Base-by-base conservation (phyloP, 768 basidiomycete species). In the Termitomyces sp. region DNA sequence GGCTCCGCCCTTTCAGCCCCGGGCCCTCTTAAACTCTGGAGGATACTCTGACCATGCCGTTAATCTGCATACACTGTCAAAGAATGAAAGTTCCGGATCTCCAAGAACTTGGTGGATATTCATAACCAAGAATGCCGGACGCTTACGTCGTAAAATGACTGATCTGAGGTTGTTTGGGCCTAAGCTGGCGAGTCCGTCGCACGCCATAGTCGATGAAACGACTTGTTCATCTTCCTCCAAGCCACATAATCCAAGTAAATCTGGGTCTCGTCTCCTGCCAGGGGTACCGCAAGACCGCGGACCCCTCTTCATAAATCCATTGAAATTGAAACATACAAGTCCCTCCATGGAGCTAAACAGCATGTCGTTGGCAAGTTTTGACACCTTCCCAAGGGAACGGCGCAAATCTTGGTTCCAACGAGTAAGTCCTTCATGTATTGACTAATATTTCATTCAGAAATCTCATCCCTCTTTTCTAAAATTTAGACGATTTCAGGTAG, bases 391-490 rank as follows among this genome's bases (percentile, higher is more conserved):
- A 2, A 37, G 11, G 7, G 31, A 55, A 40, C 40, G 55, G 12
- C 62, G 17, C 8, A 60, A 47, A 20, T 60, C 63, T 48, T 60
- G 63, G 59, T 54, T 57, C 36, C 45, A 60, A 53, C 55, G 51
- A 45, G 63, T 57, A 31, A 11, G 55, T 37, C 4, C 14, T 20
- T 4, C 29, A 3, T 37, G 32, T 7, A 32, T 43, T n/a, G 25
- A 25, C 25, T 25, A 25, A 25, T 7, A 17, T 59, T 15, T 50
- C 49, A 17, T 9, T 31, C 34, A 32, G 20, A n/a, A 40, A 31
- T 14, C 53, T 59, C 11, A 63, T 45, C 11, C 11, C 6, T n/a
- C 25, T 7, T 2, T n/a, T 0, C 15, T 42, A 5, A 8, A 9
- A 25, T 25, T 5, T n/a, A 53, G 50, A 57, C 40, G 17, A 29